These are phyloP conservation scores for Penicillium frequentans DNA, from an alignment of 2,329 filamentous ascomycete species.

Conservation along the genomic window DNA sequence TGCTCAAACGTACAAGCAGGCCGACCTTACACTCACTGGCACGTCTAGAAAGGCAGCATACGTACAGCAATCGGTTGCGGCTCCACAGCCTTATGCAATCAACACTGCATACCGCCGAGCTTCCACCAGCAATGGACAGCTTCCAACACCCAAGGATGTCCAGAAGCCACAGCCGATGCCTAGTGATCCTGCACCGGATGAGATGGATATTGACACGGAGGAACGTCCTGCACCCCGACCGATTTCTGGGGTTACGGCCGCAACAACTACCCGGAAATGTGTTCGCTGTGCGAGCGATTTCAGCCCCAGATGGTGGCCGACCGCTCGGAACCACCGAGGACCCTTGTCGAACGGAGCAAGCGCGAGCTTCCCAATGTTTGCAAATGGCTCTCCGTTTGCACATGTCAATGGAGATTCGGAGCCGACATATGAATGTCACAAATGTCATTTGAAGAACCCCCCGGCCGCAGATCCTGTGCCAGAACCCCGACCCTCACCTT, in stretches of 20 bases:
- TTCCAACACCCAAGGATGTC: constrained; percentile 26
- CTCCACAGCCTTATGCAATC: constrained; percentile 29
- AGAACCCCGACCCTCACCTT: constrained; percentile 26
- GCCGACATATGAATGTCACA: constrained; percentile 68
- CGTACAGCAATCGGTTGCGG: constrained; percentile 42
- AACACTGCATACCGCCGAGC: constrained; percentile 52
- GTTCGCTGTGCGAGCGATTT: constrained; percentile 40
- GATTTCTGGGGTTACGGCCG: constrained; percentile 13
- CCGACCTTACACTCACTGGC: constrained; percentile 83
- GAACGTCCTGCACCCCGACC: constrained; percentile 21
- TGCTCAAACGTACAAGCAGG: constrained; percentile 88
- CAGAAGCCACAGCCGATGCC: constrained; percentile 19
- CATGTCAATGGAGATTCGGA: constrained; percentile 32
- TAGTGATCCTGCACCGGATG: constrained; percentile 25
- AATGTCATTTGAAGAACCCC: constrained; percentile 59
- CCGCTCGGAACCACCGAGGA: constrained; percentile 52
- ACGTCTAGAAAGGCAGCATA: constrained; percentile 91
- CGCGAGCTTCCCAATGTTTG: constrained; percentile 23
- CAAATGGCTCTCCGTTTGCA: constrained; percentile 24
- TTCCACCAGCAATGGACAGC: constrained; percentile 53
- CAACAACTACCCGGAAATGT: constrained; percentile 33
- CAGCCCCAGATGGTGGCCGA: constrained; percentile 62
- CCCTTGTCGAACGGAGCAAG: constrained; percentile 34
- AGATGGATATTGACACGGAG: constrained; percentile 34
- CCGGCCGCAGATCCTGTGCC: constrained; percentile 15